Percentiles rank a stretch among this genome's conserved stretches.
These are phyloP conservation scores for Proliferodiscus dingleyae DNA, from an alignment of 2,329 filamentous ascomycete species.

Conservation along the genomic window DNA sequence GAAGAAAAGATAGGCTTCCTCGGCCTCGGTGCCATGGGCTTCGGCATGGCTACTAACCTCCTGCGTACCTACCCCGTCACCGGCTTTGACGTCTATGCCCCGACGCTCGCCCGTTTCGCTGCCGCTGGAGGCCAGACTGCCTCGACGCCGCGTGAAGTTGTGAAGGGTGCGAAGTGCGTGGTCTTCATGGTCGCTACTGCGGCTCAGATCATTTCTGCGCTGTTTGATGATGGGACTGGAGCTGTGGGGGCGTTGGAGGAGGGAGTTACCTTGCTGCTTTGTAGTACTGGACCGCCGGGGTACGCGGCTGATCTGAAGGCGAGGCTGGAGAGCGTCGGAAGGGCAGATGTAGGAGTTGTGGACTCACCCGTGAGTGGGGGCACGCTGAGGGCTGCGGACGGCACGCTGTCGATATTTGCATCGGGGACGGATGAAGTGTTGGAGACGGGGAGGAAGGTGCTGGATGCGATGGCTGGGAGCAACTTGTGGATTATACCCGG, in stretches of 20 bases:
- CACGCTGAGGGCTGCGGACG: conserved; percentile 61
- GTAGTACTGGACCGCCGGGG: conserved; percentile 64
- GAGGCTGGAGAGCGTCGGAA: conserved; percentile 48
- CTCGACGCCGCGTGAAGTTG: conserved; percentile 56
- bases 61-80: conserved; percentile 62
- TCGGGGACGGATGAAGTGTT: conserved; percentile 54
- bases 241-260: conserved; percentile 47
- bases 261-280: conserved; percentile 56
- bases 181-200: conserved; percentile 75
- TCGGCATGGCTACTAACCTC: conserved; percentile 74
- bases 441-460: conserved; percentile 50
- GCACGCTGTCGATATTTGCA: conserved; percentile 72
- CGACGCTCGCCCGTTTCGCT: conserved; percentile 61
- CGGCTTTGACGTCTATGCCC: conserved; percentile 66
- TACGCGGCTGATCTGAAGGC: conserved; percentile 58
- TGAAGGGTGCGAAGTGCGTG: conserved; percentile 53
- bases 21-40: conserved; percentile 76
- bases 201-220: conserved; percentile 59
- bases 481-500: conserved; percentile 61
- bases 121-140: conserved; percentile 57
- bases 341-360: conserved; percentile 61
- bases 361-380: conserved; percentile 72
- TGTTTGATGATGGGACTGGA: conserved; percentile 55
- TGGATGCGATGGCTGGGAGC: conserved; percentile 53
- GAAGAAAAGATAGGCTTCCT: conserved; percentile 16